Evolutionary conservation across 306 rosid genomes (phyloP), one percentile per base, ranked within the genome.

Genomic region (Dryas alaskensis): DNA sequence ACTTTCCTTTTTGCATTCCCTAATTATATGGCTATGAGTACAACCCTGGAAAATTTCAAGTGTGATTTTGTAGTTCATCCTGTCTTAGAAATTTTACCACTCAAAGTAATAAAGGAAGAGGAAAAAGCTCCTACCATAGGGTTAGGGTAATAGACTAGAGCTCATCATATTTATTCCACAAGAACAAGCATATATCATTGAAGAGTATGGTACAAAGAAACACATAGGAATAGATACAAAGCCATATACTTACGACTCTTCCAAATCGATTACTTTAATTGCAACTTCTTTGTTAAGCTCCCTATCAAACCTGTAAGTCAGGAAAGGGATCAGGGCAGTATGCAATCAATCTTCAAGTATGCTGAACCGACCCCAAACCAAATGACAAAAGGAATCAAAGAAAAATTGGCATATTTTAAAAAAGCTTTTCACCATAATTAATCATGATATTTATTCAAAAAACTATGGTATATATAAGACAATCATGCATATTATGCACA

Each of bases 251-350:
- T 90, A 95, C 99, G 99, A 84, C 70, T 95, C 98, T 82, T 95
- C 99, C 88, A 95, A 86, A 87, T 95, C 99, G 17, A 95, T 95
- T 69, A 95, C 97, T 92, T 95, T 95, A 60, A 95, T 92, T 57
- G 99, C 99, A 25, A 95, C 98, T 80, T 81, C 89, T 86, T 83
- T 95, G 86, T 88, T 90, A 68, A 88, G 93, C 79, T 92, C 97
- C 85, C 60, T 90, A 84, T 95, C 99, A 76, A 90, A 92, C 88
- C 99, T 95, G 90, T 72, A 85, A 82, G 80, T 66, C 65, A 83
- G 68, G 76, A 72, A 65, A 72, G 40, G 22, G 48, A 49, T 67
- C 53, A 69, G 61, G 37, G 45, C 47, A 67, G 49, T 66, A 17
- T 39, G 54, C 54, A 74, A 62, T 54, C 58, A 67, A 69, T 54